Base-by-base conservation (phyloP, 148 eudicot genomes). In the Linanthus parryae region DNA sequence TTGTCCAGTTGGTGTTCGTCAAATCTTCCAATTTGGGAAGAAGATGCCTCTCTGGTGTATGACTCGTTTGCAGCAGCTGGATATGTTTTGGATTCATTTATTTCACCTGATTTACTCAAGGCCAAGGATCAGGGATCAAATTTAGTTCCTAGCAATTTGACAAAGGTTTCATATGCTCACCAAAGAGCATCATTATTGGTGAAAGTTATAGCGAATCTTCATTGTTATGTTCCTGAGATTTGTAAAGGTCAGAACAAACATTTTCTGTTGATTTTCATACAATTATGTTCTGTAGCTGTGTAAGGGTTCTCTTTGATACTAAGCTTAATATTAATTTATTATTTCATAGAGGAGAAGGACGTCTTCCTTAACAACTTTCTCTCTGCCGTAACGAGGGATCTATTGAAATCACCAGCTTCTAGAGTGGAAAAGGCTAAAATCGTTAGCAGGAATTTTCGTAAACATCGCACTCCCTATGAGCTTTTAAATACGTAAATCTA, bases 141-240 rank as follows among this genome's bases (percentile, higher is more conserved):
- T 41, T 70, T 80, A 50, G 48, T 56, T 62, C 72, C 76, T 38
- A 60, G 61, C 30, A 71, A 73, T 62, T 49, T 61, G 49, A 69
- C 83, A 35, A 70, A 75, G 57, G 70, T 83, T 57, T 72, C 88
- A 10, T 88, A 84, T 80, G 92, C 95, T 12, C 95, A 82, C 80
- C 88, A 80, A 59, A 79, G 96, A 63, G 78, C 91, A 17, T 78
- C 99, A 24, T 69, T 88, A 16, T 69, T 94, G 74, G 94, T 94
- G 43, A 94, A 94, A 94, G 74, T 88, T 39, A 78, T 94, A 27
- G 96, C 99, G 62, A 94, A 94, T 70, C 96, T 94, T 52, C 96
- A 88, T 65, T 94, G 99, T 74, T 94, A 73, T 78, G 84, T 79
- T 72, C 95, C 96, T 48, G 79, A 82, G 44, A 81, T 94, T 25